Evolutionary conservation across 176 grass and related monocot genomes (phyloP), one percentile per base, ranked within the genome.

Genomic region (Tillandsia fasciculata): DNA sequence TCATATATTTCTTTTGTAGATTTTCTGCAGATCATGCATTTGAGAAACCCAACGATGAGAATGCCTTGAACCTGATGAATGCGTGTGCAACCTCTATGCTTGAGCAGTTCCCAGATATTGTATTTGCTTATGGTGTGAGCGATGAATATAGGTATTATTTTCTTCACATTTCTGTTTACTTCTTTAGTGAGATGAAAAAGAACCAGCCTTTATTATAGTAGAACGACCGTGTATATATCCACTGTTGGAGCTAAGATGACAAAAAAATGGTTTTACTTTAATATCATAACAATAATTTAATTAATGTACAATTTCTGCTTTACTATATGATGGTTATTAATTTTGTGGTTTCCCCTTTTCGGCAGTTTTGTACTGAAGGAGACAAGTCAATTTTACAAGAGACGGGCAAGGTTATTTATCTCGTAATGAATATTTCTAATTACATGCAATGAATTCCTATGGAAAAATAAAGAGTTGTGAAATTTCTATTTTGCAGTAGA

Each of bases 81-180:
- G 68, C 63, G 10, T 96, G 92, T 76, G 83, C 92, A 24, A 76
- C 79, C 57, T 84, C 81, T 26, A 76, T 89, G 88, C 83, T 96
- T 0, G 76, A 87, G 24, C 83, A 87, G 24, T 96, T 96, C 66
- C 81, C 86, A 1, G 86, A 92, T 50, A 89, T 89, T 77, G 83
- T 89, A 47, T 96, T 92, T 83, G 88, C 92, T 65, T 96, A 96
- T 77, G 93, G 93, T 70, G 93, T 89, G 54, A 92, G 88, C 76
- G 86, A 92, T 66, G 93, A 96, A 68, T 96, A 92, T 72, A 96
- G 88, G 93, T 90, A 85, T 15, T 24, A 53, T 24, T 48, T 49
- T 47, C 74, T 28, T 51, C 17, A 12, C 53, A 26, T 22, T 61
- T 61, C 4, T 23, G 13, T 20, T 10, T 20, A 59, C 8, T 59